Base-by-base conservation (phyloP, 1,139 yeast genomes). In the Hansenula anomala region DNA sequence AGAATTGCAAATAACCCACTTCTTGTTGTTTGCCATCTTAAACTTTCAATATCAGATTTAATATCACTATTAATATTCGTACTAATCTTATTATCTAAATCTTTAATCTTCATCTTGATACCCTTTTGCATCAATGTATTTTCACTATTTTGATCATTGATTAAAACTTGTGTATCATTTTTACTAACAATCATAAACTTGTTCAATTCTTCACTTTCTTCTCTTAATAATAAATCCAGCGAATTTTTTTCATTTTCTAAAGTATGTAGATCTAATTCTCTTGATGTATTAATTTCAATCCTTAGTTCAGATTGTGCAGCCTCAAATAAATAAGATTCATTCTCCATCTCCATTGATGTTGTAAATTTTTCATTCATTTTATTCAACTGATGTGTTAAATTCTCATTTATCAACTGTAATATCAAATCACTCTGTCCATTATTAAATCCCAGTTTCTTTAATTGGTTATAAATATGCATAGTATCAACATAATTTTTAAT, bases 1-100 rank as follows among this genome's bases (percentile, higher is more conserved):
- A 63, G 44, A 22, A 66, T 59, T 1, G 69, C 67, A 36, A 62
- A 49, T 15, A 66, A 43, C 1, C 97, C 97, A 61, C 95, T 78
- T 42, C 97, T 71, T 6, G 97, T 89, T 33, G 92, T 78, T 58
- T 88, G 90, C 98, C 98, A 92, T 53, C 97, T 70, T 46, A 90
- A 70, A 44, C 82, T 78, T 60, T 92, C 98, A 45, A 89, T 85
- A 44, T 88, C 95, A 0, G 92, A 81, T 56, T 88, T 78, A 61
- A 89, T 75, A 16, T 86, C 92, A 29, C 95, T 80, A 43, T 81
- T 78, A 49, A 92, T 73, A 50, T 85, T 88, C 7, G 95, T 86
- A 18, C 88, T 78, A 43, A 92, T 90, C 52, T 87, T 81, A 61
- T 89, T 90, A 49, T 86, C 83, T 35, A 94, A 73, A 54, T 87